phyloP scores from a whole-genome alignment of 2,329 filamentous ascomycete genomes.

The Phialemoniopsis sp. region DNA sequence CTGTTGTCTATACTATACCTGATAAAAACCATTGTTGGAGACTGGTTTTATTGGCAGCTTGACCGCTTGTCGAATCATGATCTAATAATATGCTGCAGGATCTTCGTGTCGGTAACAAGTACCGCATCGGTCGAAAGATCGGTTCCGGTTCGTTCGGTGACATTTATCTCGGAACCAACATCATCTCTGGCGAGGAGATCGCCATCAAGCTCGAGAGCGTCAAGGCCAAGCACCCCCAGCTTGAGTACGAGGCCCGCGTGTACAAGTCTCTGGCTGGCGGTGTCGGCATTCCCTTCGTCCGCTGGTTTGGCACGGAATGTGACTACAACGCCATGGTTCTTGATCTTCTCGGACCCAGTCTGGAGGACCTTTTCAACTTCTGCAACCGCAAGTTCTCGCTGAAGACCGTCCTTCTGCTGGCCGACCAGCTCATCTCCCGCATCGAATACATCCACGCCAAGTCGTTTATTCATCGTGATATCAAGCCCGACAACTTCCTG shows the following conservation, averaged over 20 bases:
- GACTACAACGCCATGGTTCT: slow-evolving; percentile 99
- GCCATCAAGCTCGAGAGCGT: slow-evolving; percentile 99
- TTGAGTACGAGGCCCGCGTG: slow-evolving; percentile 97
- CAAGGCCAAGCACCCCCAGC: slow-evolving; percentile 98
- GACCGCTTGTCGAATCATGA: background rate
- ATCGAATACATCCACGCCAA: slow-evolving; percentile 99
- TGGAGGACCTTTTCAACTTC: slow-evolving; percentile 99
- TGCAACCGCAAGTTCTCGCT: slow-evolving; percentile 99
- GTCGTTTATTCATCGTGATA: slow-evolving; percentile 98
- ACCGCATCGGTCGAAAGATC: slow-evolving; percentile 99
- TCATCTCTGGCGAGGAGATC: slow-evolving; percentile 98
- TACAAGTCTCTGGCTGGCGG: slow-evolving; percentile 88
- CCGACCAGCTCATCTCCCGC: slow-evolving; percentile 96
- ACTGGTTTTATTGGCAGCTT: background rate
- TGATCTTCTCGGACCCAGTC: slow-evolving; percentile 87
- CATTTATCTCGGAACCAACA: slow-evolving; percentile 98
- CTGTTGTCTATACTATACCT: background rate
- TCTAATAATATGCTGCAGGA: slow-evolving; percentile 54
- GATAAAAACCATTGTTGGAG: background rate
- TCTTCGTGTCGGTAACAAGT: slow-evolving; percentile 98
- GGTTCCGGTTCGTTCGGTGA: slow-evolving; percentile 97
- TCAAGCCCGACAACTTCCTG: slow-evolving; percentile 99
- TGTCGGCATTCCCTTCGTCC: slow-evolving; percentile 96
- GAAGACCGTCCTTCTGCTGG: slow-evolving; percentile 94
- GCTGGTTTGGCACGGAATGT: slow-evolving; percentile 99